These are phyloP conservation scores for Apiospora sp. DNA, from an alignment of 2,329 filamentous ascomycete genomes.

Conservation along the genomic window DNA sequence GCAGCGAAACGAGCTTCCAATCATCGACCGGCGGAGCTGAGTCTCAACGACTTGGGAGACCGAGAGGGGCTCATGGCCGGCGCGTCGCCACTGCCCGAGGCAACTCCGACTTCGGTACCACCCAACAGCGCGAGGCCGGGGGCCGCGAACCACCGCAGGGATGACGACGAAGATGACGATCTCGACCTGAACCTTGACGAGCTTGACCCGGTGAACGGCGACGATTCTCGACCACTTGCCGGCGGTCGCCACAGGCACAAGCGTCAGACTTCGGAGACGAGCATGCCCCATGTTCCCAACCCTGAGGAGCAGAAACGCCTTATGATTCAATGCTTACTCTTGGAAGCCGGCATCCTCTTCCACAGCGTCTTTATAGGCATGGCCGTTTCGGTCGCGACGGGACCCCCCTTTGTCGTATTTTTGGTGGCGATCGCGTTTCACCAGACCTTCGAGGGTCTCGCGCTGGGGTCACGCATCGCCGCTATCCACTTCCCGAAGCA, in stretches of 20 bases:
- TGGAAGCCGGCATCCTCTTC: slow-evolving; percentile 85
- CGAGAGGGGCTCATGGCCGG: slow-evolving; percentile 65
- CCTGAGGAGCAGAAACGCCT: slow-evolving; percentile 70
- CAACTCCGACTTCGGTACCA: slow-evolving; percentile 50
- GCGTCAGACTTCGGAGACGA: slow-evolving; percentile 36
- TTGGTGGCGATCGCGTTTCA: slow-evolving; percentile 84
- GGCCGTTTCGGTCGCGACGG: slow-evolving; percentile 83
- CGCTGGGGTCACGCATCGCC: slow-evolving; percentile 84
- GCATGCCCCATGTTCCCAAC: slow-evolving; percentile 42
- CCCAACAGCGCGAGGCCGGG: slow-evolving; percentile 32
- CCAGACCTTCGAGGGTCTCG: slow-evolving; percentile 88
- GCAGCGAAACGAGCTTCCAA: slow-evolving; percentile 47
- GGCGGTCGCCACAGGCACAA: slow-evolving; percentile 31
- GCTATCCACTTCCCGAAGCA: slow-evolving; percentile 79
- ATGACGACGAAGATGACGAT: slow-evolving; percentile 59
- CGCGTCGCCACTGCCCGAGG: slow-evolving; percentile 65
- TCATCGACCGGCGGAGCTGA: slow-evolving; percentile 57
- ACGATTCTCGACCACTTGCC: slow-evolving; percentile 41
- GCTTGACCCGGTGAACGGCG: slow-evolving; percentile 53
- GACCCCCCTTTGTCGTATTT: slow-evolving; percentile 81
- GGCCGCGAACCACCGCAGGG: slow-evolving; percentile 38
- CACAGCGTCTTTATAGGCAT: slow-evolving; percentile 89
- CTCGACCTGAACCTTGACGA: slow-evolving; percentile 69
- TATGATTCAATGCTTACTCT: slow-evolving; percentile 78
- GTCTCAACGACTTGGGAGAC: slow-evolving; percentile 59